Percentiles rank a stretch among this genome's conserved stretches.
These are phyloP conservation scores for Cladosporium sphaerospermum DNA, from an alignment of 2,329 filamentous ascomycete genomes.

Conservation along the genomic window DNA sequence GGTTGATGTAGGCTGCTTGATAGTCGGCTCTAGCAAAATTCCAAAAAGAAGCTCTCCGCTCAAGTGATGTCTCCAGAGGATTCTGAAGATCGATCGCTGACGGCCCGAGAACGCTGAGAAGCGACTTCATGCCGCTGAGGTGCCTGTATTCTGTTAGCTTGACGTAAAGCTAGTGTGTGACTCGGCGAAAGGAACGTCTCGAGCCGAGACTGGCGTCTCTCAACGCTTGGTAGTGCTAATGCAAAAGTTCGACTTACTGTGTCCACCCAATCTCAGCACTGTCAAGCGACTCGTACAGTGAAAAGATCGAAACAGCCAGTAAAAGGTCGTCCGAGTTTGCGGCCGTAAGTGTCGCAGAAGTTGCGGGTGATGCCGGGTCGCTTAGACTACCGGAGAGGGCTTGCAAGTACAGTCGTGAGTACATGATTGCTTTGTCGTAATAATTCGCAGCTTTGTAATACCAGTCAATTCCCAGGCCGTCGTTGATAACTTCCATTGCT, in stretches of 20 bases:
- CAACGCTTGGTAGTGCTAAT: neutral
- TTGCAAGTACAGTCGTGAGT: conserved; percentile 45
- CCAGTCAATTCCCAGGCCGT: conserved; percentile 47
- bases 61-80: conserved; percentile 26
- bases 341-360: conserved; percentile 17
- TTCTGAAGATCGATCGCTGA: conserved; percentile 29
- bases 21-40: conserved; percentile 52
- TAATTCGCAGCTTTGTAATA: conserved; percentile 55
- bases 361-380: conserved; percentile 19
- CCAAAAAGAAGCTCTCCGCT: conserved; percentile 58
- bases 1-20: conserved; percentile 47
- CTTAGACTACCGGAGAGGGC: conserved; percentile 25
- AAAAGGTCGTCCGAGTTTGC: conserved; percentile 54
- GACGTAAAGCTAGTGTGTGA: neutral
- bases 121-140: conserved; percentile 57
- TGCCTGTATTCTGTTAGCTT: conserved; percentile 41
- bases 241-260: conserved; percentile 17
- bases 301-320: conserved; percentile 59
- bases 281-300: conserved; percentile 60
- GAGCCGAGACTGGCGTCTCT: neutral
- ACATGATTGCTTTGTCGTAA: conserved; percentile 44
- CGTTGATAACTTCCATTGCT: conserved; percentile 48
- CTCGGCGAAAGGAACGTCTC: neutral
- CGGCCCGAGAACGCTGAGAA: conserved; percentile 43
- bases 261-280: conserved; percentile 55